Base-by-base conservation (phyloP, 2,329 filamentous ascomycete species). In the Eutypa lata region DNA sequence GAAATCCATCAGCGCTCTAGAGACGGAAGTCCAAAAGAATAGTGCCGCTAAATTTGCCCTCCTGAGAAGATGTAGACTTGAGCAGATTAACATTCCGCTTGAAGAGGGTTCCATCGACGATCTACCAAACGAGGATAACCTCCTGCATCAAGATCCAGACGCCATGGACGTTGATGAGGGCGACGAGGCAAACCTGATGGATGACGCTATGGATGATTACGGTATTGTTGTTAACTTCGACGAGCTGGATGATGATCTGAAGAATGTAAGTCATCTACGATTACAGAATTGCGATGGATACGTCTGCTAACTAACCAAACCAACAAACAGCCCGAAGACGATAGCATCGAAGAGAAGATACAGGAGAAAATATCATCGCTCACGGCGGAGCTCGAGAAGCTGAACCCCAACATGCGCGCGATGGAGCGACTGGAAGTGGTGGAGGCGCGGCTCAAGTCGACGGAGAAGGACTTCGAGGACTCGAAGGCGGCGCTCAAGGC, bases 401-500 rank as follows among this genome's bases (percentile, higher is more conserved):
- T 97, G 71, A 92, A 94, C 56, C 94, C 94, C 24, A 97, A 99
- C 71, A 95, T 96, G 84, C 90, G 93, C 63, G 94, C 93, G 8
- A 91, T 92, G 71, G 91, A 97, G 67, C 89, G 93, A 48, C 80
- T 99, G 5, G 90, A 94, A 66, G 87, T 86, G 21, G 92, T 96
- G 8, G 89, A 96, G 69, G 82, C 84, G 49, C 87, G 92, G 55
- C 86, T 97, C 22, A 87, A 90, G 58, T 82, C 87, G 54, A 93
- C 90, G 1, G 92, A 97, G 63, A 86, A 90, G 62, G 92, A 97
- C 62, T 97, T 92, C 66, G 91, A 96, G 60, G 84, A 90, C 58
- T 89, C 93, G 2, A 89, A 91, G 61, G 82, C 81, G 48, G 80
- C 84, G 22, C 88, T 90, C 51, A 87, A 87, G 51, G 81, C 79